Base-by-base conservation (phyloP, 192 early-diverging fungal species). In the Rhizophagus clarus region DNA sequence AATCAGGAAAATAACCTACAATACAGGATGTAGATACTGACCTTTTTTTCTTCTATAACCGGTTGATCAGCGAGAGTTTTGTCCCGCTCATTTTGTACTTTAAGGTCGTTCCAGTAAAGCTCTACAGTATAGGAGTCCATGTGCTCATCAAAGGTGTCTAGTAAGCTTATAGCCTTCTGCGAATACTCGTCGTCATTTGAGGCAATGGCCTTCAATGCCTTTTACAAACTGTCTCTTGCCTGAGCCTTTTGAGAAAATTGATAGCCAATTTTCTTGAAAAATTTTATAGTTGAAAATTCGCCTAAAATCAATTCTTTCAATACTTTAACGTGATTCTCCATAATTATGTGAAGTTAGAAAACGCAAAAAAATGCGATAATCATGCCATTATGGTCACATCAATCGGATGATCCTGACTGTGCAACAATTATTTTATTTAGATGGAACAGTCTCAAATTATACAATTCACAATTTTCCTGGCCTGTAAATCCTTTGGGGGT, bases 181-280 rank as follows among this genome's bases (percentile, higher is more conserved):
- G 68, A 70, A 29, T 42, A 42, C 37, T 42, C 20, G 28, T 70
- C 68, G 32, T 70, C 37, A 2, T 20, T 42, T 15, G 68, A 70
- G 17, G 20, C 68, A 70, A 70, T 7, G 34, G 7, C 7, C 6
- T 42, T 70, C 14, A 70, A 70, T n/a, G 34, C 37, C 12, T 70
- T 45, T 24, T 29, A 17, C 68, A 70, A 70, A 70, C 37, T 5
- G 3, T 42, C n/a, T 70, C 29, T n/a, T 20, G 31, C 66, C 11
- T 37, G 14, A 68, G 31, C 31, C 11, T 68, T 68, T 68, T 68
- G 66, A 68, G 66, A 68, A 37, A 68, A 68, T 68, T 34, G 34
- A 70, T 45, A 70, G 20, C 22, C 68, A 40, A 70, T 32, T 42
- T 42, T 70, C 37, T 42, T 70, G 31, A 70, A 70, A 70, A 42